Conservation (phyloP, 257 asterid genomes). For the Primulina eburnea region DNA sequence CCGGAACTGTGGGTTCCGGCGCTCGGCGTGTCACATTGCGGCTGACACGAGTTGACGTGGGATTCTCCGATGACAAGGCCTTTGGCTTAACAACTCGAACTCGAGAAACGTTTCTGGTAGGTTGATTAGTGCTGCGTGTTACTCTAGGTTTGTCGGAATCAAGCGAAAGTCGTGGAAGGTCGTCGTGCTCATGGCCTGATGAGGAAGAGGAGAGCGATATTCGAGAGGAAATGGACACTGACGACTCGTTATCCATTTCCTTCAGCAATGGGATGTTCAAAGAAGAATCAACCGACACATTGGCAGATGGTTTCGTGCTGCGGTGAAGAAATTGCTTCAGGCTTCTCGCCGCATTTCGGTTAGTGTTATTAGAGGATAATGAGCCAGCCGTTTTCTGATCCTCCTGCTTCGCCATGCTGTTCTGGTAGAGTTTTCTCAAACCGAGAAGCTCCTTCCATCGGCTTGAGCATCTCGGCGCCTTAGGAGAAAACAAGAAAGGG, state of each 20-base stretch:
- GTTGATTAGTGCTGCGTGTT: slow-evolving; percentile 30
- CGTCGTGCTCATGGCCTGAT: slow-evolving; percentile 74
- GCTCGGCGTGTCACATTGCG: slow-evolving; percentile 50
- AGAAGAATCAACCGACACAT: slow-evolving; percentile 44
- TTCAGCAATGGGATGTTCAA: slow-evolving; percentile 53
- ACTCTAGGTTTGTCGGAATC: slow-evolving; percentile 51
- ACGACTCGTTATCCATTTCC: slow-evolving; percentile 55
- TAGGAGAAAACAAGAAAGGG: slow-evolving; percentile 77
- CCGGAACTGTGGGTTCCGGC: slow-evolving; percentile 38
- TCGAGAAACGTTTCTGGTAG: slow-evolving; percentile 39
- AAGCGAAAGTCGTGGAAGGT: slow-evolving; percentile 61
- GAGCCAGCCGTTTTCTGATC: slow-evolving; percentile 46
- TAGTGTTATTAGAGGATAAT: slow-evolving; percentile 23
- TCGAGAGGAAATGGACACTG: slow-evolving; percentile 53
- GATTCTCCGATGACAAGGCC: slow-evolving; percentile 50
- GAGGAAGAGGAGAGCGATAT: slow-evolving; percentile 72
- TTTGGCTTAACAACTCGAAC: slow-evolving; percentile 46
- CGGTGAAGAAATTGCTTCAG: slow-evolving; percentile 59
- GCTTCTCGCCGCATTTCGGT: slow-evolving; percentile 36
- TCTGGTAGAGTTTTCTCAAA: slow-evolving; percentile 63
- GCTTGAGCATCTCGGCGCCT: slow-evolving; percentile 86
- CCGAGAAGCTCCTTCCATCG: slow-evolving; percentile 91
- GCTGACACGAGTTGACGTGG: slow-evolving; percentile 35
- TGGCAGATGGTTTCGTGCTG: slow-evolving; percentile 45
- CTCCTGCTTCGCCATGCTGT: slow-evolving; percentile 48